Base-by-base conservation (phyloP, 2,329 filamentous ascomycete species). In the Nemania sp. region DNA sequence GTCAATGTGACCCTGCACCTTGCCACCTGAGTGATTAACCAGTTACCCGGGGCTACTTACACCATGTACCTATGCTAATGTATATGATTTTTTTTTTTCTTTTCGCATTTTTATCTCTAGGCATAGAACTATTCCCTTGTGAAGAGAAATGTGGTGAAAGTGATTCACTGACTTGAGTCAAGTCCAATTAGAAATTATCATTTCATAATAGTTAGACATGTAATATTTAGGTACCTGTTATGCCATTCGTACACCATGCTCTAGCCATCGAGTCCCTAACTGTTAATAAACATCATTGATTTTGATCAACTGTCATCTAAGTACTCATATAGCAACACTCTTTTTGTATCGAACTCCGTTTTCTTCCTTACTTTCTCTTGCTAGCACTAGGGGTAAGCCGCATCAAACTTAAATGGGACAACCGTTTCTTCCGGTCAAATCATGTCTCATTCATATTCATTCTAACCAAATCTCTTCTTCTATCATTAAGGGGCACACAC, bases 371-470 rank as follows among this genome's bases (percentile, higher is more conserved):
- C n/a, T n/a, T n/a, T n/a, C n/a, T n/a, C n/a, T n/a, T n/a, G n/a
- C n/a, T n/a, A n/a, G n/a, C n/a, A n/a, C n/a, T n/a, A n/a, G n/a
- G n/a, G n/a, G n/a, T n/a, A n/a, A n/a, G n/a, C n/a, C n/a, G n/a
- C n/a, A n/a, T n/a, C n/a, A n/a, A n/a, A n/a, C n/a, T n/a, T n/a
- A n/a, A 35, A 35, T 3, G 4, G n/a, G 15, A 45, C 41, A 45
- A 52, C 52, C 20, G 35, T 22, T 18, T 55, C 4, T 5, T 18
- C 22, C 4, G 22, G 55, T 52, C 11, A 6, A 43, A 52, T 62
- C 38, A 57, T 56, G 26, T 35, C 54, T 45, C 59, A 29, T 29
- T 49, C 20, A 24, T 47, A 63, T 54, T 58, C 59, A 58, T 58
- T 66, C 59, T 63, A 54, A 43, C 32, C 45, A 26, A 24, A 22